Percentiles rank a stretch among this genome's conserved stretches.
Evolutionary conservation across 2,329 filamentous ascomycete species (phyloP).

Genomic region (Pezicula carpinea): DNA sequence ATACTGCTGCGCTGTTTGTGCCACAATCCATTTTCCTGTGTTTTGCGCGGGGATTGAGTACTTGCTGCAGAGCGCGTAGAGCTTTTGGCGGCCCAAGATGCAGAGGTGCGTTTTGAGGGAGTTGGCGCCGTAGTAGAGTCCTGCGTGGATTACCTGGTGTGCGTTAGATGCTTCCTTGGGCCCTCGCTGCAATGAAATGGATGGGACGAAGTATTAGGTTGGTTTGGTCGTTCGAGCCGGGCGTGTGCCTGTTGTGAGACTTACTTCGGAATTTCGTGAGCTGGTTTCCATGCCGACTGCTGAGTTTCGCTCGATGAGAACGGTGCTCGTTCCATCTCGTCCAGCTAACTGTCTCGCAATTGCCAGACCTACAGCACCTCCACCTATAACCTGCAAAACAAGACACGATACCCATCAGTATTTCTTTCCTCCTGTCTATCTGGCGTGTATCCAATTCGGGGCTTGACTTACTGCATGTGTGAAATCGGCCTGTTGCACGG

Average conservation of each 20-base stretch:
- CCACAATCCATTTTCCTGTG: constrained; percentile 92
- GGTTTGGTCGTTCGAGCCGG: not conserved
- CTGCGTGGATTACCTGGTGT: constrained; percentile 94
- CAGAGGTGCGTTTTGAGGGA: constrained; percentile 83
- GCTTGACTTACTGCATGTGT: constrained; percentile 27
- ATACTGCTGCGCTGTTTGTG: constrained; percentile 66
- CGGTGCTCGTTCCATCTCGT: constrained; percentile 54
- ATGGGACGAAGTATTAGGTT: not conserved
- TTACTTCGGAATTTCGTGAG: constrained; percentile 62
- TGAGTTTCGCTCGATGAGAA: constrained; percentile 63
- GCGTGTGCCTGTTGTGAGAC: not conserved
- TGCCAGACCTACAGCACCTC: constrained; percentile 64
- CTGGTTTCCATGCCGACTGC: constrained; percentile 65
- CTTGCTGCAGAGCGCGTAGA: constrained; percentile 72
- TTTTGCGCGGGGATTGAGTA: constrained; percentile 66
- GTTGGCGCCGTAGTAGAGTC: constrained; percentile 61
- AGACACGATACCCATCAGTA: not conserved
- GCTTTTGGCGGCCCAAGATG: constrained; percentile 66
- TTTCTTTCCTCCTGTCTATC: too few species aligned
- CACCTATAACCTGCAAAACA: constrained; percentile 55
- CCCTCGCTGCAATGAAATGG: not conserved
- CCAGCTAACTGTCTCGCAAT: constrained; percentile 59
- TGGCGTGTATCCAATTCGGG: not conserved
- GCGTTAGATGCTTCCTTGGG: not conserved
- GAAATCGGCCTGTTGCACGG: constrained; percentile 23